A percentile compares a stretch with the other conserved stretches of the same genome.
phyloP scores from a whole-genome alignment of 495 filamentous ascomycete genomes.

The Cairneyella variabilis region DNA sequence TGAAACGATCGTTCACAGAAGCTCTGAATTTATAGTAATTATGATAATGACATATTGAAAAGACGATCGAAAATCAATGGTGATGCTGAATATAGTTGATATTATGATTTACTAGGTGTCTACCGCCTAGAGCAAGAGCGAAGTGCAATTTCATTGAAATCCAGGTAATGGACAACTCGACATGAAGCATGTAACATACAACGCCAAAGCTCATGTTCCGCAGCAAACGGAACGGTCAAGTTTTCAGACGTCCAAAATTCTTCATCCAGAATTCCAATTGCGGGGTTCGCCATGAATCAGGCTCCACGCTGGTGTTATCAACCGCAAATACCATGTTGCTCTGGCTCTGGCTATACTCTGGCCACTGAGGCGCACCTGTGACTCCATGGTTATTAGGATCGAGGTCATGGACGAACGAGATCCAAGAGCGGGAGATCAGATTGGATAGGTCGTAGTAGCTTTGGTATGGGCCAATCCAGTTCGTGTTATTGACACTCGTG shows the following conservation, averaged over 20 bases:
- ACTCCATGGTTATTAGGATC: slow-evolving; percentile 38
- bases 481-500: slow-evolving; percentile 4
- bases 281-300: neutral
- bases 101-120: no score
- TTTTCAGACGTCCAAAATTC: neutral
- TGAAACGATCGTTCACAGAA: no score
- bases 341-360: neutral
- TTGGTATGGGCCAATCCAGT: slow-evolving; percentile 27
- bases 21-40: no score
- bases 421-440: slow-evolving; percentile 52
- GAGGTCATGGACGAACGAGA: slow-evolving; percentile 46
- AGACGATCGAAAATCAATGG: no score
- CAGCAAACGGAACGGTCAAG: neutral
- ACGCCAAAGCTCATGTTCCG: no score
- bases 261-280: neutral
- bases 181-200: no score
- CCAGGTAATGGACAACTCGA: no score
- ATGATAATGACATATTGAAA: no score
- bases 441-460: slow-evolving; percentile 40
- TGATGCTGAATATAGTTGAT: no score
- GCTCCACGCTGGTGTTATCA: neutral
- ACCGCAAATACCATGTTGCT: neutral
- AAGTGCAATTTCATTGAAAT: no score
- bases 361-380: slow-evolving; percentile 5
- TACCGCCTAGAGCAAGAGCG: no score